phyloP scores from a whole-genome alignment of 345 rosid genomes.

The Hevea brasiliensis region DNA sequence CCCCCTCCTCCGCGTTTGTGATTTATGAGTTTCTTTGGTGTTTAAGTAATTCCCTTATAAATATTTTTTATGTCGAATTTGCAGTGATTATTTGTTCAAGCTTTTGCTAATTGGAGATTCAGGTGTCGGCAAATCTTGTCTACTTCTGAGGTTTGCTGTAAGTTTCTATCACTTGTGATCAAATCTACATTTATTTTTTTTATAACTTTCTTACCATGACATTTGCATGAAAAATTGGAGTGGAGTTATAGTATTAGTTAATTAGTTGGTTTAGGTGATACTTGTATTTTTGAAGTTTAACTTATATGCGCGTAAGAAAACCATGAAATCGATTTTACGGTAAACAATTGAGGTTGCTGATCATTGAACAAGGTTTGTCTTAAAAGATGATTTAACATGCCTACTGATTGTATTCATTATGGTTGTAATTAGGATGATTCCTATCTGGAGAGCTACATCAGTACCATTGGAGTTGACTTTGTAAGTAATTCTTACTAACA shows the following conservation, averaged over 20 bases:
- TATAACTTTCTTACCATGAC: too few species aligned
- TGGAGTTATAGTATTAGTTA: neutral
- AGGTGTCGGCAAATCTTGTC: slow-evolving; percentile 37
- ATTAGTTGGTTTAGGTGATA: neutral
- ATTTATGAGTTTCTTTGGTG: neutral
- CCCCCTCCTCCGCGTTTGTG: neutral
- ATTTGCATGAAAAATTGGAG: too few species aligned
- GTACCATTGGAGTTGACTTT: slow-evolving; percentile 86
- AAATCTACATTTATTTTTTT: neutral
- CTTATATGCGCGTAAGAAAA: neutral
- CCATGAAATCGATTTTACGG: neutral
- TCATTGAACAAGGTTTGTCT: neutral
- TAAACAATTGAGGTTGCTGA: neutral
- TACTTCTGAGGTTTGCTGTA: slow-evolving; percentile 37
- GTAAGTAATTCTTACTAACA: slow-evolving; percentile 34
- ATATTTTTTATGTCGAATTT: neutral
- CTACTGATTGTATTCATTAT: neutral
- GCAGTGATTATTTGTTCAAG: slow-evolving; percentile 40
- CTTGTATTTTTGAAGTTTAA: neutral
- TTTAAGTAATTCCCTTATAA: neutral
- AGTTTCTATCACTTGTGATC: slow-evolving; percentile 7
- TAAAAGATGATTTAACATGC: neutral
- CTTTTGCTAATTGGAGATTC: slow-evolving; percentile 41
- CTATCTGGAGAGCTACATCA: slow-evolving; percentile 74
- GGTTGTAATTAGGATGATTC: slow-evolving; percentile 60